Base-by-base conservation (phyloP, 2,329 filamentous ascomycete species). In the Exophiala sp. region DNA sequence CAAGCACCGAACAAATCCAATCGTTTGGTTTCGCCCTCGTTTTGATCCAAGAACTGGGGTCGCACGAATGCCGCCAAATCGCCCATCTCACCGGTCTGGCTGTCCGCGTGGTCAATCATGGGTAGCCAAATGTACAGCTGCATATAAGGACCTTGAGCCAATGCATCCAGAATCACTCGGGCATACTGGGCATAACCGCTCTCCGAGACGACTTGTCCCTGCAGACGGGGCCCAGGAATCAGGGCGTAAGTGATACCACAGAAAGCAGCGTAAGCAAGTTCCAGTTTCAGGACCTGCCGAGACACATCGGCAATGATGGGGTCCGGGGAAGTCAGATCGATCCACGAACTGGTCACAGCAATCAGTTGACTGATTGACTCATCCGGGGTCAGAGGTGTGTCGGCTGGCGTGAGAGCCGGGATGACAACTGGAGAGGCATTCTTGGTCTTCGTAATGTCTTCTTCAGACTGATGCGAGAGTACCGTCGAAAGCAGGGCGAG, bases 231-330 rank as follows among this genome's bases (percentile, higher is more conserved):
- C 0, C 89, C 89, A 1, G 85, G 82, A 23, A 98, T 75, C 43
- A 97, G 73, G 51, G 97, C 76, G 67, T 86, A 94, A 48, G 83
- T 82, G 41, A 93, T 79, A 29, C 94, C 94, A 63, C 89, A 96
- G 70, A 97, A 98, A 56, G 88, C 90, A 57, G 94, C 93, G 70
- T 96, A 98, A 42, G 88, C 86, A 41, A 97, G 79, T 66, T 98
- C 93, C 32, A 95, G 77, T 65, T 89, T 89, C 56, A 98, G 74
- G 5, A 95, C 86, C 69, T 96, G 91, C 38, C 87, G 82, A 29
- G 91, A 96, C 51, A 97, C 78, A 65, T 86, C 87, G 6, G 88
- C 82, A 56, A 97, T 83, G 55, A 91, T 69, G 5, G 89, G 86
- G 66, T 96, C 85, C 1, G 82, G 71, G 2, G 90, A 95, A 61